Conservation (phyloP, 2,329 filamentous ascomycete genomes). For the Teratosphaeria epicoccoides region DNA sequence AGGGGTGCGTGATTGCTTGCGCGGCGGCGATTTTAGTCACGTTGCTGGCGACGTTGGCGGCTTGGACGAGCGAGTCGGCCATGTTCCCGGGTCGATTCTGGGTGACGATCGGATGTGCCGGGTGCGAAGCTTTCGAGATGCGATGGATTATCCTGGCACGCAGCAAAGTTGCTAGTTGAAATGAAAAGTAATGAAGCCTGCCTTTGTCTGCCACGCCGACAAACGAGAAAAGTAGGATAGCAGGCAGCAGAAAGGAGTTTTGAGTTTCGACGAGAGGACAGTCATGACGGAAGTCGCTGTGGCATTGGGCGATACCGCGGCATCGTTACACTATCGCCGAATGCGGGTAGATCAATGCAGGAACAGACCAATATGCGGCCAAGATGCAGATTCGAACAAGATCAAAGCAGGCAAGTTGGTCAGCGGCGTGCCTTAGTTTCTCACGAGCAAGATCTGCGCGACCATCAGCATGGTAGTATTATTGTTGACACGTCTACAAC, state of each 20-base stretch:
- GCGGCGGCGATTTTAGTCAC: slow-evolving; percentile 4
- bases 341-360: background rate
- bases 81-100: background rate
- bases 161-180: background rate
- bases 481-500: background rate
- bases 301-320: background rate
- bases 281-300: background rate
- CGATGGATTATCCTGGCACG: background rate
- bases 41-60: slow-evolving; percentile 3
- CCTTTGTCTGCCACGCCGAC: background rate
- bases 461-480: background rate
- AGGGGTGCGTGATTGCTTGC: slow-evolving; percentile 43
- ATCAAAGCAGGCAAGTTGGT: background rate
- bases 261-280: background rate
- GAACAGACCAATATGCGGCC: background rate
- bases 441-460: background rate
- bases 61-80: slow-evolving; percentile 1
- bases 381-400: background rate
- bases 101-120: background rate
- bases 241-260: background rate
- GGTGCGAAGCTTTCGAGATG: background rate
- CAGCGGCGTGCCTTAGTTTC: background rate
- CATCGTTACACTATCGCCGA: background rate
- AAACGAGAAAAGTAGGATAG: background rate
- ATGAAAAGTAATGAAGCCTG: background rate